Conservation (phyloP, 352 stramenopile species). For the Phytophthora sp. region DNA sequence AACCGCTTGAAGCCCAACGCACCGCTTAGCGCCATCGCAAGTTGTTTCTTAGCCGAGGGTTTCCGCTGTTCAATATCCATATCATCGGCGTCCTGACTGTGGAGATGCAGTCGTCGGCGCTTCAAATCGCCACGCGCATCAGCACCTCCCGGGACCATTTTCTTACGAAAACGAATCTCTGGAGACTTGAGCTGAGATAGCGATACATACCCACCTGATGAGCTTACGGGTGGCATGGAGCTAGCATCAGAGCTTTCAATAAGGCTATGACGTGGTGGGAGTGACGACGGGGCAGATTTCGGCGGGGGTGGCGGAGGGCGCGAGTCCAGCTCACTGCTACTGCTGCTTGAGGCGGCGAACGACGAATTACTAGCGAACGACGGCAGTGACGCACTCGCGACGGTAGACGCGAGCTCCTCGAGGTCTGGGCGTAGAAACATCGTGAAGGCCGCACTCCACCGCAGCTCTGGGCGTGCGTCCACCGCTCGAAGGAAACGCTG, state of each 20-base stretch:
- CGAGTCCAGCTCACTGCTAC: conserved; percentile 35
- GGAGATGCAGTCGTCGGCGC: conserved; percentile 53
- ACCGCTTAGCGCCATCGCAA: conserved; percentile 37
- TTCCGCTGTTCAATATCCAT: conserved; percentile 32
- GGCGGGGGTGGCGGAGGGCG: conserved; percentile 21
- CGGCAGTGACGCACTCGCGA: conserved; percentile 15
- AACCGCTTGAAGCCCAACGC: conserved; percentile 43
- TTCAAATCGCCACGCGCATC: conserved; percentile 66
- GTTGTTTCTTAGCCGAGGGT: conserved; percentile 38
- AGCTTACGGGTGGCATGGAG: conserved; percentile 41
- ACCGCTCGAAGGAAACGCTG: conserved; percentile 67
- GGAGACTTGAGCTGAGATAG: conserved; percentile 76
- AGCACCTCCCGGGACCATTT: conserved; percentile 37
- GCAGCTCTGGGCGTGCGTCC: conserved; percentile 62
- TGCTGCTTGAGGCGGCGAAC: conserved; percentile 28
- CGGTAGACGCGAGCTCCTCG: conserved; percentile 36
- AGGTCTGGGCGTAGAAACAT: conserved; percentile 71
- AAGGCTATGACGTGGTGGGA: conserved; percentile 27
- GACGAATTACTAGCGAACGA: conserved; percentile 40
- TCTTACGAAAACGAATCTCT: conserved; percentile 75
- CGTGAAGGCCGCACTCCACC: conserved; percentile 62
- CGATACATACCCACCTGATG: conserved; percentile 72
- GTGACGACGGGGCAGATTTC: conserved; percentile 21
- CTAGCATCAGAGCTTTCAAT: conserved; percentile 18
- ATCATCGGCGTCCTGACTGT: conserved; percentile 42